Evolutionary conservation across 257 asterid species (phyloP), one percentile per base, ranked within the genome.

Genomic region (Plantago major): DNA sequence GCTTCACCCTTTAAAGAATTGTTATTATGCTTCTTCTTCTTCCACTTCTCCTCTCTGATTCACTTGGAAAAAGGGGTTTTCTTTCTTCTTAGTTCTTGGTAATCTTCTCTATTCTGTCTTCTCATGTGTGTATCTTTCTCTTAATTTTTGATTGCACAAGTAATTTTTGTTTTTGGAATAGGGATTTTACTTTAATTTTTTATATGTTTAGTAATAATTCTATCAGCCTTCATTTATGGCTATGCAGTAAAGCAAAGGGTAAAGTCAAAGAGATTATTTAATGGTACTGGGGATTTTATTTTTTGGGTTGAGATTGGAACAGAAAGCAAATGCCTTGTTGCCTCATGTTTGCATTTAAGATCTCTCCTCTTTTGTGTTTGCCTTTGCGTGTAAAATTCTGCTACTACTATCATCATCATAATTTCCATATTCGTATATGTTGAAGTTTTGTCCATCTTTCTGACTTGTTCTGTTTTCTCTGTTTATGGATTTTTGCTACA

Each of bases 401-500:
- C 40, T 33, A 1, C 40, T 59, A 11, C 11, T 62, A 58, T 60
- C 76, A 74, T 74, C 68, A 61, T 51, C 70, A 70, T 67, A 62
- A 69, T 80, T 79, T 79, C 82, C 50, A 63, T 72, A 26, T 46
- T 69, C 15, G 74, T 66, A 38, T 75, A 33, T 60, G 17, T 76
- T 74, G 67, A 58, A 75, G 49, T 64, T 68, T 53, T 74, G 78
- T 74, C 65, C 54, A 57, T 74, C 69, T 74, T 76, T 78, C 90
- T 84, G 85, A 82, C 83, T 74, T 63, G 63, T 60, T 64, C 67
- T 72, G 47, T 59, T 51, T 62, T 56, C 69, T 75, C 65, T 69
- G 73, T 84, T 62, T 83, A 42, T 76, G 78, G 74, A 57, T 69
- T 76, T 78, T 74, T 80, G 84, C 92, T 79, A 78, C 79, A 74